A percentile compares a stretch with the other conserved stretches of the same genome.
Conservation (phyloP, 2,329 filamentous ascomycete species). For the Colletotrichum salicis region DNA sequence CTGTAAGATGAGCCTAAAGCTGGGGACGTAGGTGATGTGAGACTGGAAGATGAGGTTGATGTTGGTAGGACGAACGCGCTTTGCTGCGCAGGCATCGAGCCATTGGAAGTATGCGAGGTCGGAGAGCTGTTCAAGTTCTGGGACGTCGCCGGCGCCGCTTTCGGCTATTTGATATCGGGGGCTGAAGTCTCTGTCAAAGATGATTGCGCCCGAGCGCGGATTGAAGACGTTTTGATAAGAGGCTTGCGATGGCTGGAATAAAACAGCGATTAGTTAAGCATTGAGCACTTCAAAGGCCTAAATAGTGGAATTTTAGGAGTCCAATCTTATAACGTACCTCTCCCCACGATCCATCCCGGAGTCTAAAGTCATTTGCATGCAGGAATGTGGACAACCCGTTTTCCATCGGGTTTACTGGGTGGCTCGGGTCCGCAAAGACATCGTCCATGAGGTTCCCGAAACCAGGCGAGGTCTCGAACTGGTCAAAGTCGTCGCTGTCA, state of each 20-base stretch:
- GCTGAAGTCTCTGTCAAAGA: conserved; percentile 5
- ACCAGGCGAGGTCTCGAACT: no score
- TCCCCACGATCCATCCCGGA: not conserved
- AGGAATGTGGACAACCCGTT: not conserved
- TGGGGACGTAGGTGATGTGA: not conserved
- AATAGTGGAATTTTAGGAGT: no score
- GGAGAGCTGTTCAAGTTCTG: conserved; percentile 1
- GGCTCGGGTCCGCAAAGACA: not conserved
- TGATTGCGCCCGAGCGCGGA: not conserved
- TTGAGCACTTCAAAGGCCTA: no score
- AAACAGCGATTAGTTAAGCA: not conserved
- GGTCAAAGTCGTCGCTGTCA: not conserved
- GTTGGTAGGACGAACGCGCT: not conserved
- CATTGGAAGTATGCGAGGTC: conserved; percentile 18
- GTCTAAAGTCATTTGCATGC: not conserved
- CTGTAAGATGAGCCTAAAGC: not conserved
- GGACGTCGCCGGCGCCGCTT: not conserved
- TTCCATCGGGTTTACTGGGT: not conserved
- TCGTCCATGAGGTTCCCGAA: not conserved
- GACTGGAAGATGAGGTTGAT: not conserved
- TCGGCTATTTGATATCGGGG: not conserved
- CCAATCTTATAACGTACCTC: not conserved
- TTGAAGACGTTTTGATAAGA: not conserved
- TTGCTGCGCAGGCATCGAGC: not conserved
- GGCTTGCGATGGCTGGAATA: not conserved